Base-by-base conservation (phyloP, 345 rosid species). In the Diplotaxis tenuifolia region DNA sequence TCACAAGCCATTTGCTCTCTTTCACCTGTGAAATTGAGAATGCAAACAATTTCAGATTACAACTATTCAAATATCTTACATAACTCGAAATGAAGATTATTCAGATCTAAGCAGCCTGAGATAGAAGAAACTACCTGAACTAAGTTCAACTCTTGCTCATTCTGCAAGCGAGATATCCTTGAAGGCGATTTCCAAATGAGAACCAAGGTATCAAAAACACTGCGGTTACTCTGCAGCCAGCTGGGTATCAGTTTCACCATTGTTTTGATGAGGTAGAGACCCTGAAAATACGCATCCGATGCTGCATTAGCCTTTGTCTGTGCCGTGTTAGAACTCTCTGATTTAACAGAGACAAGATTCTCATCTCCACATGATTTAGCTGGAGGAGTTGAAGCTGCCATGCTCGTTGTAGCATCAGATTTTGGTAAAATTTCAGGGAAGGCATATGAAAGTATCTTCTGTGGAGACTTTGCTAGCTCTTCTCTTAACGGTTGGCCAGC, bases 1-100 rank as follows among this genome's bases (percentile, higher is more conserved):
- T 92, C 73, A 95, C 87, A 69, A 95, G 98, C 99, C 99, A 95
- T 83, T 95, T 95, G 90, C 99, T 95, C 86, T 92, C 98, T 81
- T 95, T 95, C 56, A 92, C 98, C 99, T 95, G 88, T 79, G 77
- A 70, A 61, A 42, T 74, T 70, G 61, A 60, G 63, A 67, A 75
- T n/a, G 31, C 75, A 73, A 58, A 27, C 45, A 40, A 71, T 42
- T 38, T 77, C 28, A 76, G 54, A 42, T 22, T 56, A 34, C 54
- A 71, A 29, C 64, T 65, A 21, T 28, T 36, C 52, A 49, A 12
- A 38, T 65, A 77, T 21, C 31, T 20, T 34, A 49, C 45, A 59
- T 52, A 49, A 47, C 66, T 25, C 62, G 18, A 60, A 65, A 52
- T 18, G 73, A 59, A 50, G 58, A 70, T 42, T 60, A 75, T 62